A percentile compares a stretch with the other conserved stretches of the same genome.
Evolutionary conservation across 2,329 filamentous ascomycete species (phyloP).

Genomic region (Alternaria sp.): DNA sequence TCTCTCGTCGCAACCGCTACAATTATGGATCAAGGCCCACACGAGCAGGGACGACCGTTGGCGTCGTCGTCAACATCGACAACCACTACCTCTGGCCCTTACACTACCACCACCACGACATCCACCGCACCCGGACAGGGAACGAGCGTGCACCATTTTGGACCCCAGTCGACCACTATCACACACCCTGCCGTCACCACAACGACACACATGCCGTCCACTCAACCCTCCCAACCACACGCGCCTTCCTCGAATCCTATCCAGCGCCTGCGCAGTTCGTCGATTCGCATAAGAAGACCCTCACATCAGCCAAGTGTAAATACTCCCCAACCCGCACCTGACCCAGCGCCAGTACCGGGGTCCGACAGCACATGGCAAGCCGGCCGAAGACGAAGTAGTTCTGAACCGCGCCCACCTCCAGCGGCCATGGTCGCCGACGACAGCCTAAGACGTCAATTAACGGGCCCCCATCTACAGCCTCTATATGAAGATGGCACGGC

Average conservation of each 20-base stretch:
- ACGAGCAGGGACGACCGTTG: conserved; percentile 12
- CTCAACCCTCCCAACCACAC: conserved; percentile 15
- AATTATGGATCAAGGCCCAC: conserved; percentile 20
- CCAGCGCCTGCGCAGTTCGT: conserved; percentile 27
- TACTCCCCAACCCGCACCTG: conserved; percentile 2
- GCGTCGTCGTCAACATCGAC: conserved; percentile 26
- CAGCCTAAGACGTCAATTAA: conserved; percentile 33
- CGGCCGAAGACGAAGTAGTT: conserved; percentile 41
- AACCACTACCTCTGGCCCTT: conserved; percentile 36
- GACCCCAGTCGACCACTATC: conserved; percentile 32
- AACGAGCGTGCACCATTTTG: conserved; percentile 28
- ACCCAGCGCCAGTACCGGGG: conserved; percentile 1
- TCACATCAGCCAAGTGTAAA: conserved; percentile 8
- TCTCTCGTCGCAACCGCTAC: neutral
- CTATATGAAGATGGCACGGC: conserved; percentile 37
- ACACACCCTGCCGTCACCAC: conserved; percentile 41
- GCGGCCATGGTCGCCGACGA: conserved; percentile 30
- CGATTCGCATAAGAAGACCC: conserved; percentile 38
- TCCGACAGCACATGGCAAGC: conserved; percentile 21
- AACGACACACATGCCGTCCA: conserved; percentile 21
- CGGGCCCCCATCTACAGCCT: conserved; percentile 39
- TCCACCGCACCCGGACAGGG: conserved; percentile 24
- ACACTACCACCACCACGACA: conserved; percentile 37
- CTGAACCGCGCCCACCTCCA: conserved; percentile 39
- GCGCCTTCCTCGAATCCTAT: conserved; percentile 11